These are phyloP conservation scores for Basidioascus undulatus DNA, from an alignment of 768 basidiomycete species.

Conservation along the genomic window DNA sequence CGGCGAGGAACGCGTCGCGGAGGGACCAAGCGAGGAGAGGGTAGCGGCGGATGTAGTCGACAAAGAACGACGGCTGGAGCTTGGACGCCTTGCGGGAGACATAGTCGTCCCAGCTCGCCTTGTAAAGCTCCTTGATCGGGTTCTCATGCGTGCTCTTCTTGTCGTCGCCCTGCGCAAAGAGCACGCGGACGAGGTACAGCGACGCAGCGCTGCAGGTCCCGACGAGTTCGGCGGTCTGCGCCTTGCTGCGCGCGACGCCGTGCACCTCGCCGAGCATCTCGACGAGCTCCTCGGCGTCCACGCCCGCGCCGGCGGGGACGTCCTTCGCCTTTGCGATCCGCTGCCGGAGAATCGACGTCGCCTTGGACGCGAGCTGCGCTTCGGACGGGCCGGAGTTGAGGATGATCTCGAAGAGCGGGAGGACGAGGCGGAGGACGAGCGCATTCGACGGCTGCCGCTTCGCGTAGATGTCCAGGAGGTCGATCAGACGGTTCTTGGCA, in stretches of 20 bases:
- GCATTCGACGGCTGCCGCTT: conserved; percentile 54
- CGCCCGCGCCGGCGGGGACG: conserved; percentile 23
- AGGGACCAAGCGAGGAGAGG: conserved; percentile 41
- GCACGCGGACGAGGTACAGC: conserved; percentile 38
- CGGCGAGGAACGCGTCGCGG: conserved; percentile 25
- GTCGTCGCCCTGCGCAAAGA: conserved; percentile 19
- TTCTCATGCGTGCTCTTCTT: conserved; percentile 16
- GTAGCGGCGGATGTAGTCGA: conserved; percentile 46
- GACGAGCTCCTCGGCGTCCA: conserved; percentile 24
- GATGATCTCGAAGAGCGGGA: conserved; percentile 55
- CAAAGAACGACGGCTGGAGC: conserved; percentile 48
- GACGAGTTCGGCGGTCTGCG: conserved; percentile 37
- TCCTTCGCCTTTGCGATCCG: conserved; percentile 56
- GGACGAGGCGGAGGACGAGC: conserved; percentile 36
- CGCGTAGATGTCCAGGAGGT: conserved; percentile 68
- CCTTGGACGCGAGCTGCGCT: conserved; percentile 69
- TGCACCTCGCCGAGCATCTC: conserved; percentile 41
- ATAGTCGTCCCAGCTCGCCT: conserved; percentile 45
- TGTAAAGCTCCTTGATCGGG: conserved; percentile 31
- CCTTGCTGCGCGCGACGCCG: conserved; percentile 34
- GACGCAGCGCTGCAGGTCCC: conserved; percentile 40
- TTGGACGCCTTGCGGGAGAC: conserved; percentile 55
- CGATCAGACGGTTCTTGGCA: conserved; percentile 87
- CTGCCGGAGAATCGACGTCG: conserved; percentile 47
- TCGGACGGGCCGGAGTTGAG: conserved; percentile 46